Evolutionary conservation across 2,329 filamentous ascomycete species (phyloP), one percentile per base, ranked within the genome.

Genomic region (Diplodia sapinea): DNA sequence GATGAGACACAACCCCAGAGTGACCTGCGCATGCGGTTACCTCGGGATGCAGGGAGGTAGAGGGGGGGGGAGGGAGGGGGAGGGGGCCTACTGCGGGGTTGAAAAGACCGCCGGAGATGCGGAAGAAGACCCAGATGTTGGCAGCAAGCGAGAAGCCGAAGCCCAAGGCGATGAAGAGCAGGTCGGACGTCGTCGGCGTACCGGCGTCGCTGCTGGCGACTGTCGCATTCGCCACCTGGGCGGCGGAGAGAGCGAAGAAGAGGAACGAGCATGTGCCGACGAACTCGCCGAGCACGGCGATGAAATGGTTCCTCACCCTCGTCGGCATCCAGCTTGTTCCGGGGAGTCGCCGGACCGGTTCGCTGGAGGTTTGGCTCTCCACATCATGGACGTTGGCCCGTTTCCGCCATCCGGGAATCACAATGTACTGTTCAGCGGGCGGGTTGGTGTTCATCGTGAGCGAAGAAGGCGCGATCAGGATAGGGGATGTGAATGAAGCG

Each of bases 201-300:
- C 4, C 11, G 1, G 55, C 43, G 4, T 26, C 12, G 71, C 70
- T 26, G 68, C 68, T 29, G 71, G 56, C 13, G n/a, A 73, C 72
- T n/a, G 74, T 70, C n/a, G 76, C 72, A 67, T 81, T 81, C 71
- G 79, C 79, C 57, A 81, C 78, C 65, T 81, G 79, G 0, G 79
- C 80, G 13, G 72, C 78, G 9, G 74, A 71, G 66, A 81, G 78
- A 50, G 75, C 75, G 70, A 80, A 79, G 73, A 79, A 80, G 36
- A 80, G 72, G 73, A 78, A 81, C 36, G 81, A 70, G 68, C 79
- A 78, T 1, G 78, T 79, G 55, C 79, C 79, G 51, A 76, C 74
- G 67, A 80, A 81, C 68, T 81, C 74, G 62, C 82, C 82, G 20
- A 81, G 66, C 75, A 81, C 80, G 64, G 81, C 79, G 68, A 84